These are phyloP conservation scores for Nemania serpens DNA, from an alignment of 2,329 filamentous ascomycete genomes.

Conservation along the genomic window DNA sequence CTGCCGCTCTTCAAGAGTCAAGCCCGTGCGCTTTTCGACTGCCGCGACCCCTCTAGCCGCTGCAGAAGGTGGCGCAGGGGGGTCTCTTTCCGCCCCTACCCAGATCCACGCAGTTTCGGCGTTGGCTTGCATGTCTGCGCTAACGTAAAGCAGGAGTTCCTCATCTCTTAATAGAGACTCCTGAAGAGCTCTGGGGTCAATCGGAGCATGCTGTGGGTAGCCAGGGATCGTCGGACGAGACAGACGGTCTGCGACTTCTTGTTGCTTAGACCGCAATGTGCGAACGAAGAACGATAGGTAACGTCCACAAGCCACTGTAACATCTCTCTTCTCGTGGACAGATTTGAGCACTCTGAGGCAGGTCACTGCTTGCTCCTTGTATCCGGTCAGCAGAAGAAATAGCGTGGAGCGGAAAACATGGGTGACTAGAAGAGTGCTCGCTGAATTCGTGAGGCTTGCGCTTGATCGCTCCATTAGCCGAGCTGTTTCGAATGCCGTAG, in stretches of 20 bases:
- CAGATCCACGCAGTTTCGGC: constrained; percentile 83
- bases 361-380: constrained; percentile 72
- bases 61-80: constrained; percentile 33
- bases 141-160: constrained; percentile 84
- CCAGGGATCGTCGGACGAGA: constrained; percentile 34
- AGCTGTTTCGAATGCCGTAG: constrained; percentile 77
- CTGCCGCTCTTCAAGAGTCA: constrained; percentile 60
- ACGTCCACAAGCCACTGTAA: constrained; percentile 79
- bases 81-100: constrained; percentile 63
- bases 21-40: constrained; percentile 54
- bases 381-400: constrained; percentile 75
- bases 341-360: constrained; percentile 74
- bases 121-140: constrained; percentile 83
- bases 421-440: constrained; percentile 75
- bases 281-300: constrained; percentile 82
- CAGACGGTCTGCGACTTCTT: constrained; percentile 48
- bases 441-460: constrained; percentile 65
- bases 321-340: constrained; percentile 71
- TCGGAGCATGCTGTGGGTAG: constrained; percentile 33
- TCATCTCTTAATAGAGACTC: constrained; percentile 67
- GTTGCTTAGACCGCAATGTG: constrained; percentile 61
- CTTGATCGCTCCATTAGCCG: constrained; percentile 71
- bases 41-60: constrained; percentile 48
- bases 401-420: constrained; percentile 89
- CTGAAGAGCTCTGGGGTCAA: constrained; percentile 38